phyloP scores from a whole-genome alignment of 257 asterid species.

The Parsonsia alboflavescens region DNA sequence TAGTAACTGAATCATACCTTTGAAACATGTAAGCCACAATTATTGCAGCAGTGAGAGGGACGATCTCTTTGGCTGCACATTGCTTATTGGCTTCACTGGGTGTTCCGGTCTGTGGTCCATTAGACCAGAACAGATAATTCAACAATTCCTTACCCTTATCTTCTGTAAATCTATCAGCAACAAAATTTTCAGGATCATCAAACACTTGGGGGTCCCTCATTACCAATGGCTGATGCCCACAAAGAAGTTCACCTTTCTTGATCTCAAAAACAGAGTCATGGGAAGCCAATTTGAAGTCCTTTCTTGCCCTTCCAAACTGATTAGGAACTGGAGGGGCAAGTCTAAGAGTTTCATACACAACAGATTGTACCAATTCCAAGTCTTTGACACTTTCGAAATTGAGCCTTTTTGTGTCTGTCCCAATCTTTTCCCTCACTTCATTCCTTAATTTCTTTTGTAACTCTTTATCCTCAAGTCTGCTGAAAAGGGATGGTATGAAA shows the following conservation, averaged over 20 bases:
- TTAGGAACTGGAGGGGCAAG: slow-evolving; percentile 73
- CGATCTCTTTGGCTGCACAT: slow-evolving; percentile 58
- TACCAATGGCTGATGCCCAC: slow-evolving; percentile 68
- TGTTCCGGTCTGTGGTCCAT: slow-evolving; percentile 76
- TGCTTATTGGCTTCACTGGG: slow-evolving; percentile 72
- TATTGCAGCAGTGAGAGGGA: slow-evolving; percentile 63
- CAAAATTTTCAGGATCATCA: slow-evolving; percentile 61
- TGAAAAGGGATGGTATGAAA: slow-evolving; percentile 35
- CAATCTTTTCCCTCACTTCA: slow-evolving; percentile 52
- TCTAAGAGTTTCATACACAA: slow-evolving; percentile 72
- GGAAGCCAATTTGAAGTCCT: slow-evolving; percentile 56
- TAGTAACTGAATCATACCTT: slow-evolving; percentile 64
- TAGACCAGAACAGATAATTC: slow-evolving; percentile 77
- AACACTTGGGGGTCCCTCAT: slow-evolving; percentile 73
- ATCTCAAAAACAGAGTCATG: slow-evolving; percentile 51
- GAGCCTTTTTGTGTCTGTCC: slow-evolving; percentile 23
- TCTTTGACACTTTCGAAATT: slow-evolving; percentile 44
- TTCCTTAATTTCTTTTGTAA: slow-evolving; percentile 42
- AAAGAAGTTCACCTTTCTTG: slow-evolving; percentile 85
- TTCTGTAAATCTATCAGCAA: slow-evolving; percentile 50
- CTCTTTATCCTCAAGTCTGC: slow-evolving; percentile 39
- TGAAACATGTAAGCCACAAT: slow-evolving; percentile 66
- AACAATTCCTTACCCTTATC: slow-evolving; percentile 50
- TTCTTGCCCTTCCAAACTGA: slow-evolving; percentile 78
- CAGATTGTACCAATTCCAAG: slow-evolving; percentile 65